Conservation (phyloP, 192 early-diverging fungal species). For the Coemansia sp. region DNA sequence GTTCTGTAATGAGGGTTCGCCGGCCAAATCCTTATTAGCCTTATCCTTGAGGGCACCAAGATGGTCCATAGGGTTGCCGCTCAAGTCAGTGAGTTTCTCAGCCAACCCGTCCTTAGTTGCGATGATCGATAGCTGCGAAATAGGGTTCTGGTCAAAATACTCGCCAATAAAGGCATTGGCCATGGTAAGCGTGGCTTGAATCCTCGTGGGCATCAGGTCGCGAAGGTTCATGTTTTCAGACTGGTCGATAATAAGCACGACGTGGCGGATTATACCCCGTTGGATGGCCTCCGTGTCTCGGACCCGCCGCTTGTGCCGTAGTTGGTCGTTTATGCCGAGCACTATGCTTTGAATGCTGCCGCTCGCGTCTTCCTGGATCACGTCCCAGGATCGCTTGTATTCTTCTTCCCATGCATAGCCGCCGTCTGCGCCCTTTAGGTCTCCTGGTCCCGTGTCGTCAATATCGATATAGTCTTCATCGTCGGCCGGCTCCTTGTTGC, state of each 20-base stretch:
- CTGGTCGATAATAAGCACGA: conserved; percentile 81
- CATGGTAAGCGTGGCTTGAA: conserved; percentile 69
- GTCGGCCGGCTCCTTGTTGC: conserved; percentile 13
- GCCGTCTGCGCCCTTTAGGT: conserved; percentile 46
- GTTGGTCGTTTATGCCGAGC: conserved; percentile 67
- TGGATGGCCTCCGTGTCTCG: conserved; percentile 72
- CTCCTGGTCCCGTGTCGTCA: conserved; percentile 45
- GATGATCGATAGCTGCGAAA: conserved; percentile 83
- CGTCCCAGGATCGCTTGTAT: conserved; percentile 97
- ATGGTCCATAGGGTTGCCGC: conserved; percentile 85
- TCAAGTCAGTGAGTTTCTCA: conserved; percentile 82
- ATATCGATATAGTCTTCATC: conserved; percentile 50
- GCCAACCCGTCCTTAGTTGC: conserved; percentile 84
- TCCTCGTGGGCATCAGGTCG: conserved; percentile 79
- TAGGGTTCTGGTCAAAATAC: conserved; percentile 95
- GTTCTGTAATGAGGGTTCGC: conserved; percentile 94
- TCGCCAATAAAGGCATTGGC: conserved; percentile 77
- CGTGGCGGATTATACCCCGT: conserved; percentile 82
- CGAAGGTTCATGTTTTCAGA: conserved; percentile 82
- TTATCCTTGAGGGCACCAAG: conserved; percentile 65
- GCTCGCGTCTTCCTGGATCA: conserved; percentile 82
- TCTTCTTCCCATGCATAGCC: conserved; percentile 95
- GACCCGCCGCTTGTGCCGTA: conserved; percentile 58
- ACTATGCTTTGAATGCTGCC: conserved; percentile 80
- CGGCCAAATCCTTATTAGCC: conserved; percentile 67